Evolutionary conservation across 2,329 filamentous ascomycete species (phyloP).

Genomic region (Colletotrichum aenigma): DNA sequence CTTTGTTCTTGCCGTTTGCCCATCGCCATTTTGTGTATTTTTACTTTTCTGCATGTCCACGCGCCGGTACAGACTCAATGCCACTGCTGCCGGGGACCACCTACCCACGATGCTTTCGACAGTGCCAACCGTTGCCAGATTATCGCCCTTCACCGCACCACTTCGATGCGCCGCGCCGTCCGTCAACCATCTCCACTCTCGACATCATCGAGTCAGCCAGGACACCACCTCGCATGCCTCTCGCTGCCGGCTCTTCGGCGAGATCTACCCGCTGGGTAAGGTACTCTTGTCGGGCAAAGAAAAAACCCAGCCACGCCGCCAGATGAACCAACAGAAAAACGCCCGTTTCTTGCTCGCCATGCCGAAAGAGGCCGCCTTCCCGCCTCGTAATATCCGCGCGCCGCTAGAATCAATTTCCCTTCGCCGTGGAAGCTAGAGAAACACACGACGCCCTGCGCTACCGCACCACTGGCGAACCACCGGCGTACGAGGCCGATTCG

Average conservation of each 20-base stretch:
- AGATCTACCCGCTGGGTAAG: slow-evolving; percentile 16
- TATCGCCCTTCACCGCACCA: background rate
- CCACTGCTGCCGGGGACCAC: background rate
- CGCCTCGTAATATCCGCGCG: background rate
- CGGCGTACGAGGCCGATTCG: background rate
- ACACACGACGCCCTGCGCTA: background rate
- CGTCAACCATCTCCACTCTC: background rate
- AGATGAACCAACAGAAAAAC: background rate
- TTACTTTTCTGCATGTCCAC: background rate
- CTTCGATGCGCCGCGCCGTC: background rate
- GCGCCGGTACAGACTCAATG: background rate
- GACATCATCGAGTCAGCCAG: background rate
- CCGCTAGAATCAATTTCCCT: background rate
- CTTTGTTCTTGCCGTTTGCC: background rate
- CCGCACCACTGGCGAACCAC: background rate
- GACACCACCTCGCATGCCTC: background rate
- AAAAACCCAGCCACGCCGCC: background rate
- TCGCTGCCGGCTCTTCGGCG: background rate
- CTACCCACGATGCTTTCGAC: background rate
- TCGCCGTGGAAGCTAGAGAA: background rate
- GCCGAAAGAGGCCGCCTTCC: background rate
- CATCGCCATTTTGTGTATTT: background rate
- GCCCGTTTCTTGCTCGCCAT: background rate
- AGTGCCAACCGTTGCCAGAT: background rate
- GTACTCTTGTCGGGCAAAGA: background rate